phyloP scores from a whole-genome alignment of 169 alveolate genomes.

The Eimeria sp. region DNA sequence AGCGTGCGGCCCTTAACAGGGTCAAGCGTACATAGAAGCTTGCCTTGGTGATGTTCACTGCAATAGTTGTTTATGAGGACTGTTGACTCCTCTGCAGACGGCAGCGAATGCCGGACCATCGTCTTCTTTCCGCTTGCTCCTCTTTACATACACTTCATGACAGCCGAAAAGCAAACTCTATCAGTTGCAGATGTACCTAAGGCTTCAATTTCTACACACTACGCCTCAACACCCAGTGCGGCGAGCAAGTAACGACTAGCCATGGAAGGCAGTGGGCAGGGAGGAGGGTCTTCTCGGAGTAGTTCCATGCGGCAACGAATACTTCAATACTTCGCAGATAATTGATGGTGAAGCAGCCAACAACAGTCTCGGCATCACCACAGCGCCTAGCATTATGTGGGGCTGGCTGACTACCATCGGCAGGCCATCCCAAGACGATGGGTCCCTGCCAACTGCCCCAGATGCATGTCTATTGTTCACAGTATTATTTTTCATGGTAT shows the following conservation, averaged over 20 bases:
- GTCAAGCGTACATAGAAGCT: slow-evolving; percentile 21
- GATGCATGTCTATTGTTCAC: neutral
- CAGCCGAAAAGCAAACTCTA: neutral
- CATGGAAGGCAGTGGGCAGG: neutral
- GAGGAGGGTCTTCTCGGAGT: neutral
- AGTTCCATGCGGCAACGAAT: neutral
- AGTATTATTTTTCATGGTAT: neutral
- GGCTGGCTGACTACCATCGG: neutral
- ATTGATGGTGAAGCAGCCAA: neutral
- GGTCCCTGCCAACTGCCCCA: neutral
- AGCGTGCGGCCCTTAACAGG: slow-evolving; percentile 65
- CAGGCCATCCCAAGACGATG: neutral
- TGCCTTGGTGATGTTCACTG: slow-evolving; percentile 47
- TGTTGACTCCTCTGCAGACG: neutral
- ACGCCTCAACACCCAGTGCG: neutral
- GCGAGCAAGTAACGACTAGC: neutral
- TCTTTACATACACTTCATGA: neutral
- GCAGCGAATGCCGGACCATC: neutral
- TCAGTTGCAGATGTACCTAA: neutral
- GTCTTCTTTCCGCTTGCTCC: neutral
- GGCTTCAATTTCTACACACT: neutral
- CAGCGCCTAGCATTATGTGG: neutral
- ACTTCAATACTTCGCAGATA: neutral
- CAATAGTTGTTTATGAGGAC: slow-evolving; percentile 56
- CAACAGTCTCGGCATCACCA: neutral